Conservation (phyloP, 495 filamentous ascomycete genomes). For the Neurospora cerealis region DNA sequence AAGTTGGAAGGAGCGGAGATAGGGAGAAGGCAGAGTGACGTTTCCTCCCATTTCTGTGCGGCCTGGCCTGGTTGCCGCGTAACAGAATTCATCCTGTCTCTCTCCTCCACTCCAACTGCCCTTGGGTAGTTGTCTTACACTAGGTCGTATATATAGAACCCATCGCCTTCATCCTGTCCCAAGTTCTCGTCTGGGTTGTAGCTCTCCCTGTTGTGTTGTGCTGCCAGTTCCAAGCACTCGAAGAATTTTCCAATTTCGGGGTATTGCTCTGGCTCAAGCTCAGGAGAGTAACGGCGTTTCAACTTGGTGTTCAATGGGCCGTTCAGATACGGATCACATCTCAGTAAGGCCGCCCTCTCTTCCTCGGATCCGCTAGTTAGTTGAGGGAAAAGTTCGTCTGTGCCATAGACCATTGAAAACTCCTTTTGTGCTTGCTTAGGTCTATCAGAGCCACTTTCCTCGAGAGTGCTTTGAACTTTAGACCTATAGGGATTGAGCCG, state of each 20-base stretch:
- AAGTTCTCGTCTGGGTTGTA: not conserved
- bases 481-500: too few species aligned
- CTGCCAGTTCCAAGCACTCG: not conserved
- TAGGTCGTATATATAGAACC: not conserved
- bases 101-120: not conserved
- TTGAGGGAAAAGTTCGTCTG: not conserved
- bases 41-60: not conserved
- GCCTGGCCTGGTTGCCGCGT: not conserved
- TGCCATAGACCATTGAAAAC: not conserved
- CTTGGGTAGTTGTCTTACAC: not conserved
- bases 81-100: not conserved
- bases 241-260: fast-evolving
- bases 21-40: not conserved
- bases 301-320: not conserved
- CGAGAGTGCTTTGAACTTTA: too few species aligned
- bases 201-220: not conserved
- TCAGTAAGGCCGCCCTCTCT: not conserved
- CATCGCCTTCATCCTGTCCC: not conserved
- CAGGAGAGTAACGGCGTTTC: not conserved
- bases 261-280: not conserved
- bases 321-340: not conserved
- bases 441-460: too few species aligned
- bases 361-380: not conserved
- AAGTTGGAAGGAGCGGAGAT: not conserved
- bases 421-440: not conserved